phyloP scores from a whole-genome alignment of 2,329 filamentous ascomycete species.

The Aspergillus phoenicis region DNA sequence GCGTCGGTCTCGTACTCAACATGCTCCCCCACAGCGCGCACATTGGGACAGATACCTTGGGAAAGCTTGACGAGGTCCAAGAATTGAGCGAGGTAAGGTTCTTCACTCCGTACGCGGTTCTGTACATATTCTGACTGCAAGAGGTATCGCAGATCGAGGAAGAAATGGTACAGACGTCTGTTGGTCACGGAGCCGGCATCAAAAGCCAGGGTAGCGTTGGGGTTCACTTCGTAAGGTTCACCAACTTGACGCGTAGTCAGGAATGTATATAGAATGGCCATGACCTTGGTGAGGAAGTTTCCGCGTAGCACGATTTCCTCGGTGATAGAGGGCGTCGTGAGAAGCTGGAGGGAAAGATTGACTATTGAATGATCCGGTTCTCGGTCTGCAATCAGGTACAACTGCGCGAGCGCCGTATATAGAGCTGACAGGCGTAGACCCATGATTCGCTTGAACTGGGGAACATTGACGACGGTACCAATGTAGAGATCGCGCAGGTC shows the following conservation, averaged over 20 bases:
- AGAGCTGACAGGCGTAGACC: slow-evolving; percentile 91
- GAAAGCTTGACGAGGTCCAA: slow-evolving; percentile 93
- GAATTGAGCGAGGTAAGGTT: slow-evolving; percentile 89
- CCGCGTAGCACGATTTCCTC: slow-evolving; percentile 92
- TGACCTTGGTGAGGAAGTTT: slow-evolving; percentile 92
- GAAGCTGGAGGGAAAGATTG: slow-evolving; percentile 92
- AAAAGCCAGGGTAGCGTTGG: slow-evolving; percentile 83
- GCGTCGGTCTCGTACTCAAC: slow-evolving; percentile 98
- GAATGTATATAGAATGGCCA: slow-evolving; percentile 97
- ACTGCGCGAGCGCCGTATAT: slow-evolving; percentile 88
- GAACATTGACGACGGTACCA: slow-evolving; percentile 91
- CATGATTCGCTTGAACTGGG: slow-evolving; percentile 91
- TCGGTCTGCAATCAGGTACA: slow-evolving; percentile 93
- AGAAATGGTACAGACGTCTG: slow-evolving; percentile 95
- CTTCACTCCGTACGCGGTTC: slow-evolving; percentile 76
- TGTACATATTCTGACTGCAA: slow-evolving; percentile 88
- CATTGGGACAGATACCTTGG: slow-evolving; percentile 94
- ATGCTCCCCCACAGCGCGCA: slow-evolving; percentile 88
- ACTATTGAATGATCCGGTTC: slow-evolving; percentile 99
- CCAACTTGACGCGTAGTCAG: slow-evolving; percentile 93
- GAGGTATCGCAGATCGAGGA: slow-evolving; percentile 88
- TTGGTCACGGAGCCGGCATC: slow-evolving; percentile 95
- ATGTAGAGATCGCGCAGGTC: slow-evolving; percentile 93
- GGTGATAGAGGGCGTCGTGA: slow-evolving; percentile 95
- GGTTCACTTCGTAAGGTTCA: slow-evolving; percentile 85